phyloP scores from a whole-genome alignment of 306 rosid species.

The Leucaena leucocephala region DNA sequence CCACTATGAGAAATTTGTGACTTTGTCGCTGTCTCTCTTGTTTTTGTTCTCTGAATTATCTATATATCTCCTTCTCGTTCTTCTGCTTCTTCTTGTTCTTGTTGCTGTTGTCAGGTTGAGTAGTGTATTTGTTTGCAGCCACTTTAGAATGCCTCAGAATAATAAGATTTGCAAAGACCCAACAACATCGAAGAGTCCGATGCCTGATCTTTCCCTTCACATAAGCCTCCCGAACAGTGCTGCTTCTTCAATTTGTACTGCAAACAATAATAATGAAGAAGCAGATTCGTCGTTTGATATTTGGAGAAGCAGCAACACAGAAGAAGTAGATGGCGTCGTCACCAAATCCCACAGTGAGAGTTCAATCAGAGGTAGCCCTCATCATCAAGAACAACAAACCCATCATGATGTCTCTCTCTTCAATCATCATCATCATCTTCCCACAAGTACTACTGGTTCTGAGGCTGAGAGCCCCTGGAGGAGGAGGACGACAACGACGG shows the following conservation, averaged over 20 bases:
- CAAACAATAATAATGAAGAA: slow-evolving; percentile 28
- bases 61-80: background rate
- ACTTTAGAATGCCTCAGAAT: slow-evolving; percentile 46
- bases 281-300: slow-evolving; percentile 41
- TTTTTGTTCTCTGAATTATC: slow-evolving; percentile 27
- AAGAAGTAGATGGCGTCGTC: slow-evolving; percentile 21
- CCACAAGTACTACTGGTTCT: slow-evolving; percentile 29
- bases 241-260: slow-evolving; percentile 50
- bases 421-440: slow-evolving; percentile 13
- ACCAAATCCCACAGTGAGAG: slow-evolving; percentile 54
- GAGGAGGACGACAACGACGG: too few relatives aligned
- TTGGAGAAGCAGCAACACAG: slow-evolving; percentile 41
- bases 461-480: slow-evolving; percentile 58
- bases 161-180: slow-evolving; percentile 29
- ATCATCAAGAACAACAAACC: slow-evolving; percentile 20
- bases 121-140: background rate
- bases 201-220: slow-evolving; percentile 89
- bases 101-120: background rate
- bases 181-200: slow-evolving; percentile 36
- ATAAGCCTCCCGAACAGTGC: slow-evolving; percentile 75
- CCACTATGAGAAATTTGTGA: slow-evolving; percentile 11
- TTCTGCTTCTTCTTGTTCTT: background rate
- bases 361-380: slow-evolving; percentile 36
- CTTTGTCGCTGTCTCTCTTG: slow-evolving; percentile 4
- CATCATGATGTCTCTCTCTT: slow-evolving; percentile 49